Evolutionary conservation across 768 basidiomycete species (phyloP), one percentile per base, ranked within the genome.

Genomic region (Symmetrospora coprosmae): DNA sequence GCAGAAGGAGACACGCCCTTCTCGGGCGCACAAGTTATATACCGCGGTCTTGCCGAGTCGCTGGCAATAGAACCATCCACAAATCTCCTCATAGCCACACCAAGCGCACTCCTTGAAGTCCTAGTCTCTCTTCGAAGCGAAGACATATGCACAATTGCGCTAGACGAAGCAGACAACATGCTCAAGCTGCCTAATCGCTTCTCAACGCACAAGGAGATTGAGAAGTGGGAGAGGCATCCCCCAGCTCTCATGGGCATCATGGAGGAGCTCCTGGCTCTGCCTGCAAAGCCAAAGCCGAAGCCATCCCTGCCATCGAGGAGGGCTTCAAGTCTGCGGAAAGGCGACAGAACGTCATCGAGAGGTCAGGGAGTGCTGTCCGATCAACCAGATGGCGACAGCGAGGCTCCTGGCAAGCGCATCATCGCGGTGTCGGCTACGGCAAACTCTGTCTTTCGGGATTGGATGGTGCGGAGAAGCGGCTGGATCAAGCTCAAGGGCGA

Each of bases 131-230:
- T 58, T 17, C 23, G 28, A 3, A 34, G 25, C 41, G 28, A 11
- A 16, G 5, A 31, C 19, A 21, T 58, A 11, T 43, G 46, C 31
- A 58, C 43, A 3, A 58, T 58, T 19, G 55, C 55, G 8, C 27
- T 58, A 30, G 55, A 58, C 31, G 55, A 58, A 25, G 55, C 55
- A 3, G 55, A 58, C 43, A 25, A 31, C 17, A 58, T 58, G 55
- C 25, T 58, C 6, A 23, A 31, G 25, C 41, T 47, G 14, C 55
- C 55, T 3, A 47, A 47, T 38, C 40, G 55, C 3, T 58, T 58
- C 43, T 19, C 38, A 27, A 58, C 55, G 2, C 25, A 47, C 40
- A 31, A 58, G 37, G 55, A 58, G 16, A 35, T 43, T 25, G 37
- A 17, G 11, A 58, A 58, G 25, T 58, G 55, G 55, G 28, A 7